Evolutionary conservation across 371 early-diverging fungal species (phyloP).

Genomic region (Gilbertella persicaria): DNA sequence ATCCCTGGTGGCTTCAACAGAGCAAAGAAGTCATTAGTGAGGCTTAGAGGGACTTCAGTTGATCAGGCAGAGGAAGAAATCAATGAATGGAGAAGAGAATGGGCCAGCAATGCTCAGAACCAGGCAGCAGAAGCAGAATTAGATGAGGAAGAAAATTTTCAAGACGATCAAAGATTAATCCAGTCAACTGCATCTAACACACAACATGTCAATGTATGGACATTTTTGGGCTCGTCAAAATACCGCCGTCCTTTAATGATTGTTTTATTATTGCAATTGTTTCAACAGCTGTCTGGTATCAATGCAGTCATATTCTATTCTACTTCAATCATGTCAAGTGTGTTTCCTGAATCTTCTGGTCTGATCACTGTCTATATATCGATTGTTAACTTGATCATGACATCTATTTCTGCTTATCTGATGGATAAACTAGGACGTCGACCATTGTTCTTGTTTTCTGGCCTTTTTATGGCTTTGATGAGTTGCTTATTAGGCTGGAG

Average conservation of each 20-base stretch:
- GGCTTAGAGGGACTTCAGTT: conserved; percentile 53
- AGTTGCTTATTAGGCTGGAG: conserved; percentile 62
- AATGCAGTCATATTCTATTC: conserved; percentile 92
- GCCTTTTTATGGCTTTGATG: conserved; percentile 60
- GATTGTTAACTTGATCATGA: conserved; percentile 76
- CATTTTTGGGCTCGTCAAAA: conserved; percentile 42
- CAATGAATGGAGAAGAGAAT: conserved; percentile 59
- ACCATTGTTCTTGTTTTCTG: conserved; percentile 71
- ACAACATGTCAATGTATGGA: conserved; percentile 33
- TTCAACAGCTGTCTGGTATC: conserved; percentile 92
- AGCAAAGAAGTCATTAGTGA: conserved; percentile 59
- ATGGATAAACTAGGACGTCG: conserved; percentile 88
- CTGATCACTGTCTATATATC: conserved; percentile 75
- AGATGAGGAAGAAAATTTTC: conserved; percentile 7
- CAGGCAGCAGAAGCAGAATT: conserved; percentile 1
- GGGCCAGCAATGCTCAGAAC: conserved; percentile 21
- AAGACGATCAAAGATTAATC: background rate
- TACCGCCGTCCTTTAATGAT: conserved; percentile 68
- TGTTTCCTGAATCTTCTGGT: conserved; percentile 64
- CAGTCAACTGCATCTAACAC: background rate
- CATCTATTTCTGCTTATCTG: conserved; percentile 66
- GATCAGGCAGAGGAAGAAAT: conserved; percentile 67
- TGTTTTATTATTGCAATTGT: conserved; percentile 73
- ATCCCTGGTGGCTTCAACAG: conserved; percentile 51
- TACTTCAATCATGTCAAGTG: conserved; percentile 70